Base-by-base conservation (phyloP, 2,329 filamentous ascomycete genomes). In the Paraphaeosphaeria minitans region DNA sequence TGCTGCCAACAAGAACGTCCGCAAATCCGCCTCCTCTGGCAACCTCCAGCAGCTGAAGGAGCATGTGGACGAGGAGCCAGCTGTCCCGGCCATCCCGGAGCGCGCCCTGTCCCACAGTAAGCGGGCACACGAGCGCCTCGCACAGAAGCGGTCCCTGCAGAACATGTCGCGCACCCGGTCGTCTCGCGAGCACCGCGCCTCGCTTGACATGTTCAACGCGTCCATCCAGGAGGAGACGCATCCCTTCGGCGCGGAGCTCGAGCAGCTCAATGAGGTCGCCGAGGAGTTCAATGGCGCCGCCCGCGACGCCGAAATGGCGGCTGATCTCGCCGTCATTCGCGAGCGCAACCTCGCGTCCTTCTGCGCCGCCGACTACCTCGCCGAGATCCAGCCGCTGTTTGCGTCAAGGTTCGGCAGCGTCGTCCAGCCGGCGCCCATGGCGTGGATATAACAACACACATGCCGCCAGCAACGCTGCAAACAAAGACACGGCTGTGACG, bases 31-130 rank as follows among this genome's bases (percentile, higher is more conserved):
- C 73, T 82, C 72, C 12, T 74, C 71, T 9, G 63, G 65, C 33
- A 73, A 70, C 56, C 63, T 77, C 35, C 65, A 69, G 54, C 66
- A 68, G 35, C 65, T 68, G 29, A 66, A 65, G 22, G 69, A 73
- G 29, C 65, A 70, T 43, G 46, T 57, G 37, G 49, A 58, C 31
- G 61, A 64, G 3, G 75, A 80, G 1, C 75, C 80, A 16, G 80
- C 84, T 39, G 83, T 87, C 2, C 92, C 92, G 0, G 80, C 81
- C 16, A 88, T 97, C 59, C 94, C 94, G 4, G 84, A 87, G 73
- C 87, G 94, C 57, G 89, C 93, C 2, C 85, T 90, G 3, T 94
- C 92, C 10, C 94, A 97, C 80, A 96, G 92, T 68, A 97, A 96
- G 82, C 89, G 91, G 75, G 89, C 89, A 6, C 89, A 92, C 72